Evolutionary conservation across 192 early-diverging fungal species (phyloP).

Genomic region (Coemansia sp.): DNA sequence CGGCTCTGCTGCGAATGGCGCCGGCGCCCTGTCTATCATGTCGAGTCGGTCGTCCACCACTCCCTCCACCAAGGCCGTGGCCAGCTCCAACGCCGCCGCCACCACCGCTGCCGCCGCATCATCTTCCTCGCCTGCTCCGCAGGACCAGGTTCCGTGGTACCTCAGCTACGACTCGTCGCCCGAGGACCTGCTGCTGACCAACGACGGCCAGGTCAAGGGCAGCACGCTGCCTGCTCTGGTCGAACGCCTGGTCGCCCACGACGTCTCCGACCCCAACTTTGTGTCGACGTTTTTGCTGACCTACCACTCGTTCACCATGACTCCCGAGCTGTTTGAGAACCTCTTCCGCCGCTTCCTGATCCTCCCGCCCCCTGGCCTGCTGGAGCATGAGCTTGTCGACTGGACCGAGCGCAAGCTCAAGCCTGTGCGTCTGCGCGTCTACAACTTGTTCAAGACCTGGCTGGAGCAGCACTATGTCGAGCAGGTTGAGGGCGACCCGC

Average conservation of each 20-base stretch:
- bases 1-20: slow-evolving; percentile 7
- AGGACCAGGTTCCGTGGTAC: slow-evolving; percentile 67
- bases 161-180: slow-evolving; percentile 72
- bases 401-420: slow-evolving; percentile 88
- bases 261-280: slow-evolving; percentile 77
- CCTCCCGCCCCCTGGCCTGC: slow-evolving; percentile 65
- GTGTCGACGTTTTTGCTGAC: slow-evolving; percentile 87
- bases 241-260: slow-evolving; percentile 87
- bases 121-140: slow-evolving; percentile 7
- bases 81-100: slow-evolving; percentile 9
- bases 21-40: slow-evolving; percentile 25
- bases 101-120: slow-evolving; percentile 4
- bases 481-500: slow-evolving; percentile 67
- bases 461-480: slow-evolving; percentile 87
- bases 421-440: slow-evolving; percentile 89
- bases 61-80: slow-evolving; percentile 20
- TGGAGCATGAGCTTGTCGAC: slow-evolving; percentile 59
- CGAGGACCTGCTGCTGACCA: slow-evolving; percentile 76
- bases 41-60: slow-evolving; percentile 32
- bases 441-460: slow-evolving; percentile 95
- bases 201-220: slow-evolving; percentile 86
- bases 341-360: slow-evolving; percentile 79
- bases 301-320: slow-evolving; percentile 87
- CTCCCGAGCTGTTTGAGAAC: slow-evolving; percentile 69
- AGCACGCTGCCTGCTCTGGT: slow-evolving; percentile 83